Evolutionary conservation across 1,284 basidiomycete genomes (phyloP), one percentile per base, ranked within the genome.

Genomic region (Lentinula novae-zelandiae): DNA sequence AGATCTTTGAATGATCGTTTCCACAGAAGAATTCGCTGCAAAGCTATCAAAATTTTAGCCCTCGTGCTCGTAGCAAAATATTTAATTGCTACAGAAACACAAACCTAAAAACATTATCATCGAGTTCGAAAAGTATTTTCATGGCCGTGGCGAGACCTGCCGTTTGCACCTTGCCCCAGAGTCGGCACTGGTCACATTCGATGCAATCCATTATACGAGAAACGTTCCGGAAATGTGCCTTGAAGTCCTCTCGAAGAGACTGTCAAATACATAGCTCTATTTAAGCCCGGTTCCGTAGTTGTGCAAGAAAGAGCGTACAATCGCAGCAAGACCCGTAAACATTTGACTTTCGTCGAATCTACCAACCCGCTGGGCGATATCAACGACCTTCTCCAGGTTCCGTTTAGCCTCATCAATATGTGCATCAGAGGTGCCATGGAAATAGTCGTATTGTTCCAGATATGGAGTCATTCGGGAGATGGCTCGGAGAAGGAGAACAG

Each of bases 191-290:
- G 77, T 97, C 95, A 73, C 96, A 99, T 0, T 96, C 97, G 9
- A 98, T 93, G 70, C 97, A 99, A 70, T 99, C 97, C 95, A 98
- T 98, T 68, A 99, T 98, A 50, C 91, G 84, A 31, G 92, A 92
- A 15, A 99, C 94, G 72, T 99, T 99, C 34, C 96, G 83, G 82
- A 99, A 99, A 69, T 97, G 95, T 42, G 85, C 79, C 73, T 98
- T 97, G 78, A 99, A 99, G 74, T 99, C 94, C 67, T 95, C 88
- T 74, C 95, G 97, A 53, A 99, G 75, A 31, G 92, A 75, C 89
- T 93, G 68, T 17, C 31, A 34, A 44, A 31, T 4, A 31, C 3
- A 8, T 33, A 50, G 42, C 8, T 22, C 7, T 52, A 27, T 27
- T 53, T 3, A 42, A 49, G 1, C 44, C 4, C 44, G 40, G 17